Base-by-base conservation (phyloP, 306 rosid genomes). In the Canavalia ensiformis region DNA sequence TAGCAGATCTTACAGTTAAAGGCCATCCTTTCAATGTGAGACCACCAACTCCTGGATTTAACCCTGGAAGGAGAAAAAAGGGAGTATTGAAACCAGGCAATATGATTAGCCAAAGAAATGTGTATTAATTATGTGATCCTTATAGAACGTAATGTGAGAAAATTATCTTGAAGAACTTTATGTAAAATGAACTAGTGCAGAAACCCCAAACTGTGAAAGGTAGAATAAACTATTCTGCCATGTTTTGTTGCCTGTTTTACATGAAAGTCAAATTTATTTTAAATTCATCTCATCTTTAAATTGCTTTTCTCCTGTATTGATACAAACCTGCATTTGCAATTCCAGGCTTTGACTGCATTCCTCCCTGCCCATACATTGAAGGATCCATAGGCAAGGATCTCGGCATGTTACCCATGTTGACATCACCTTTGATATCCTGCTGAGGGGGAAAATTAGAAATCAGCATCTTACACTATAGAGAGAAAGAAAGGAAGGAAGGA, bases 21-120 rank as follows among this genome's bases (percentile, higher is more conserved):
- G 98, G 98, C 97, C 98, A 94, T 79, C 98, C 98, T 89, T 92
- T 94, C 86, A 94, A 64, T 60, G 97, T 92, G 72, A 91, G 92
- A 72, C 89, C 87, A 87, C 95, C 86, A 64, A 90, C 96, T 68
- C 94, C 97, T 5, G 92, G 78, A 86, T 79, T 94, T 79, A 94
- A 68, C 68, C 94, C 98, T 92, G 83, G 31, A 83, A 10, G 71
- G 46, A 76, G 80, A 51, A n/a, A 82, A 52, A n/a, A 70, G 62
- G 63, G 54, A 83, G 72, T 45, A 67, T 12, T 39, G 66, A 82
- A 72, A 82, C 35, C 50, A 73, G 52, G 78, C 25, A 68, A 44
- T 28, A 66, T 39, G 50, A 52, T 60, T 46, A 46, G 76, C 58
- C 44, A 18, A 51, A 42, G 30, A 58, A 74, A 75, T 56, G 56